These are phyloP conservation scores for Fraxinus excelsior DNA, from an alignment of 257 asterid species.

Conservation along the genomic window DNA sequence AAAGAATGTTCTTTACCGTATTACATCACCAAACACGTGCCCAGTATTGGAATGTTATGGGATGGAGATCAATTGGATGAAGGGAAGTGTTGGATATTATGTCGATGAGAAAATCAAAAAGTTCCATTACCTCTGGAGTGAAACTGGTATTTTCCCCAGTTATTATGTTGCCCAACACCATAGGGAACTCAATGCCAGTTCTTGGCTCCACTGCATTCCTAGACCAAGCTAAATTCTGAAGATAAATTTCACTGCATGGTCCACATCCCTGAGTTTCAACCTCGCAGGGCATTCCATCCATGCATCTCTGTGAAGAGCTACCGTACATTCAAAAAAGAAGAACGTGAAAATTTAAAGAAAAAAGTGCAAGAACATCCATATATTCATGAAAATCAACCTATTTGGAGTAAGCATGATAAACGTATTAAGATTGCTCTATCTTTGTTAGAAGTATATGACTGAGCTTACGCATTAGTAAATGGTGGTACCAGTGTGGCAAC, in stretches of 20 bases:
- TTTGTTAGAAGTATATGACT: not conserved
- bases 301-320: conserved; percentile 58
- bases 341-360: not conserved
- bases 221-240: conserved; percentile 60
- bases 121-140: conserved; percentile 64
- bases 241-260: conserved; percentile 48
- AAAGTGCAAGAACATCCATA: not conserved
- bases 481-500: conserved; percentile 81
- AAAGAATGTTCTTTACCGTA: too few relatives aligned
- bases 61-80: not conserved
- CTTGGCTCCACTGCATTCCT: conserved; percentile 67
- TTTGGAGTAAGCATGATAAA: conserved; percentile 13
- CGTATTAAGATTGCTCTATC: not conserved
- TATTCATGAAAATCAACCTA: not conserved
- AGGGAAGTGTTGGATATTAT: not conserved
- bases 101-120: not conserved
- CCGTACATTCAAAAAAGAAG: conserved; percentile 21
- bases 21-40: not conserved
- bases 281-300: conserved; percentile 61
- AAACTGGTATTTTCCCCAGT: conserved; percentile 55
- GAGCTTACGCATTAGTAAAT: conserved; percentile 68
- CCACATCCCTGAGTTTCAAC: conserved; percentile 55
- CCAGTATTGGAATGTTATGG: not conserved
- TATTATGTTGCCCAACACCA: conserved; percentile 57
- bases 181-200: conserved; percentile 95